A percentile compares a stretch with the other conserved stretches of the same genome.
Evolutionary conservation across 495 filamentous ascomycete genomes (phyloP).

Genomic region (Astrothelium macrocarpum): DNA sequence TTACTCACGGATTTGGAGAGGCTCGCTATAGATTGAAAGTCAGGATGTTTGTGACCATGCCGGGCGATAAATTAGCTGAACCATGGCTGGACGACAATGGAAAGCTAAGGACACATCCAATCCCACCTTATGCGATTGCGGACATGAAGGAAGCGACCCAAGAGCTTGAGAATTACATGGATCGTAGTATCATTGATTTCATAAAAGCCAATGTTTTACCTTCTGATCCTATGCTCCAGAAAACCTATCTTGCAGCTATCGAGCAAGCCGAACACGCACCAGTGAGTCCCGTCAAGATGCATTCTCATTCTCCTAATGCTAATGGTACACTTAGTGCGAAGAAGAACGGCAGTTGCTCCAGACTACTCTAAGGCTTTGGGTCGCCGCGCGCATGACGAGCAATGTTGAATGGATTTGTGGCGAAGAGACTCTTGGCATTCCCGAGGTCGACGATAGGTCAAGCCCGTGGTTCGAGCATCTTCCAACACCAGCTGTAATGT

Average conservation of each 20-base stretch:
- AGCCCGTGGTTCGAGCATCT: background rate
- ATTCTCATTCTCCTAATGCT: background rate
- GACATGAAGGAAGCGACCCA: background rate
- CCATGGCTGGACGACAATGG: background rate
- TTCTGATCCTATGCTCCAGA: background rate
- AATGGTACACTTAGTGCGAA: background rate
- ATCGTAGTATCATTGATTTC: background rate
- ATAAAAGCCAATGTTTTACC: background rate
- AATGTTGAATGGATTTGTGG: constrained; percentile 1
- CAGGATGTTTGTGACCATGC: background rate
- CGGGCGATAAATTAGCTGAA: background rate
- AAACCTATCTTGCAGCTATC: background rate
- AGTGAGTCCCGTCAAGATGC: background rate
- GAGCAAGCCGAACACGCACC: background rate
- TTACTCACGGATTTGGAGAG: background rate
- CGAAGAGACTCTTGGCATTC: background rate
- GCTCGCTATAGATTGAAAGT: background rate
- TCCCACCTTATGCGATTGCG: background rate
- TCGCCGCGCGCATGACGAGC: background rate
- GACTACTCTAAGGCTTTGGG: background rate
- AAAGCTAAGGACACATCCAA: background rate
- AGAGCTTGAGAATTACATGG: background rate
- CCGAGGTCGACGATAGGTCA: background rate
- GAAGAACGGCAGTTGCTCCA: background rate
- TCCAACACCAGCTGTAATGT: background rate